Percentiles rank a stretch among this genome's conserved stretches.
Evolutionary conservation across 441 rosid genomes (phyloP).

Genomic region (Populus tomentosa): DNA sequence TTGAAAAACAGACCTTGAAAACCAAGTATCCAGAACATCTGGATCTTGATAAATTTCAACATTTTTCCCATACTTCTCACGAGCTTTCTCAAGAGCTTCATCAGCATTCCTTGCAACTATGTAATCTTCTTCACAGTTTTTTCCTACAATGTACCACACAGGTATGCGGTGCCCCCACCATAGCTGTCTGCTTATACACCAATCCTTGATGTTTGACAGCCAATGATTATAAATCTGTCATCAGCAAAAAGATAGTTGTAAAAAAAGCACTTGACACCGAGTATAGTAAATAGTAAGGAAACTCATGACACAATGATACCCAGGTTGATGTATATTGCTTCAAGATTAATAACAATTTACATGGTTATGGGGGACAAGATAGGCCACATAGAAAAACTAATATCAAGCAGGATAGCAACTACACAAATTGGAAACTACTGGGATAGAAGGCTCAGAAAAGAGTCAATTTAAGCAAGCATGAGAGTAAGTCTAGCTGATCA

Average conservation of each 20-base stretch:
- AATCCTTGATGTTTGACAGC: constrained; percentile 94
- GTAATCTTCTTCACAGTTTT: constrained; percentile 79
- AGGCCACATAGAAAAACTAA: not conserved
- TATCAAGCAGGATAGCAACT: not conserved
- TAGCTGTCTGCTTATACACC: constrained; percentile 98
- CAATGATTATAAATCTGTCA: constrained; percentile 89
- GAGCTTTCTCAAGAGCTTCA: constrained; percentile 81
- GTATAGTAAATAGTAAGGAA: not conserved
- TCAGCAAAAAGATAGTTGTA: not conserved
- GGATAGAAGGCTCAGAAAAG: not conserved
- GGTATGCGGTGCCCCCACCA: constrained; percentile 99
- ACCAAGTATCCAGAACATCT: constrained; percentile 98
- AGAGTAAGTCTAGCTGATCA: constrained; percentile 3
- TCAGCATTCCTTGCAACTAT: constrained; percentile 71
- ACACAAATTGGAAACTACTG: not conserved
- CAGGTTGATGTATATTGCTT: not conserved
- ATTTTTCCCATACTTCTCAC: constrained; percentile 63
- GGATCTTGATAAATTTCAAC: constrained; percentile 91
- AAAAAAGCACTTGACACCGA: not conserved
- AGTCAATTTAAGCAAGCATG: not conserved
- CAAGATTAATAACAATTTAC: not conserved
- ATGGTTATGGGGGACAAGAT: not conserved
- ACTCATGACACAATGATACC: not conserved
- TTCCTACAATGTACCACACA: constrained; percentile 93
- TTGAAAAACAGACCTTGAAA: constrained; percentile 65